Evolutionary conservation across 129 eudicot genomes (phyloP).

Genomic region (Tanacetum coccineum): DNA sequence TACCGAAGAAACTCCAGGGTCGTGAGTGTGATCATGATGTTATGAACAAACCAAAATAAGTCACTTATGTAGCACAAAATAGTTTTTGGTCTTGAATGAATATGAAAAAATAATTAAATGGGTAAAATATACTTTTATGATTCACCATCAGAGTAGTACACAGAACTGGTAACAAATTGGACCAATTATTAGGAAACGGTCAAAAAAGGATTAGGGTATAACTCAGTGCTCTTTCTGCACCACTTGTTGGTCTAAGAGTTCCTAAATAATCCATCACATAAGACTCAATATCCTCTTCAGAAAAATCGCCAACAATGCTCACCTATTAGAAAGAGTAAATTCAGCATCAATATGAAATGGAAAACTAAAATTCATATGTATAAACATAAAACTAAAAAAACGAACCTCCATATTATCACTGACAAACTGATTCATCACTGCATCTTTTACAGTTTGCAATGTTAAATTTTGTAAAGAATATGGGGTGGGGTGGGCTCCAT

Average conservation of each 20-base stretch:
- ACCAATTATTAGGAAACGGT: slow-evolving; percentile 54
- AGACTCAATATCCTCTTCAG: slow-evolving; percentile 84
- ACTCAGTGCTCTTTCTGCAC: slow-evolving; percentile 49
- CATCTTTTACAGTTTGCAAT: slow-evolving; percentile 74
- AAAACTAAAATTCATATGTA: neutral
- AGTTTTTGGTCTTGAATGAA: too few species aligned
- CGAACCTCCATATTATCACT: slow-evolving; percentile 94
- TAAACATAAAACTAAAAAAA: neutral
- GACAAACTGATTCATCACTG: slow-evolving; percentile 90
- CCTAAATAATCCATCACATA: slow-evolving; percentile 96
- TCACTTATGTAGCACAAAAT: too few species aligned
- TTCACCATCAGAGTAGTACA: too few species aligned
- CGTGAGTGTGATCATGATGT: too few species aligned
- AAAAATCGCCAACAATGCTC: slow-evolving; percentile 94
- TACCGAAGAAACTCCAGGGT: too few species aligned
- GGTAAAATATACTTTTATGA: too few species aligned
- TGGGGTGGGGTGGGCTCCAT: slow-evolving; percentile 99
- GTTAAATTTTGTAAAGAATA: slow-evolving; percentile 72
- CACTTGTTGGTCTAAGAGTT: slow-evolving; percentile 58
- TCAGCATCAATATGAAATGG: neutral
- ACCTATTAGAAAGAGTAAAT: slow-evolving; percentile 38
- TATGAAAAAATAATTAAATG: too few species aligned
- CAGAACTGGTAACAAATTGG: too few species aligned
- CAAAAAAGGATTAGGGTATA: slow-evolving; percentile 61
- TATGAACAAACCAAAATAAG: too few species aligned